These are phyloP conservation scores for Rhynchospora pubera DNA, from an alignment of 176 grass and related monocot genomes.

Conservation along the genomic window DNA sequence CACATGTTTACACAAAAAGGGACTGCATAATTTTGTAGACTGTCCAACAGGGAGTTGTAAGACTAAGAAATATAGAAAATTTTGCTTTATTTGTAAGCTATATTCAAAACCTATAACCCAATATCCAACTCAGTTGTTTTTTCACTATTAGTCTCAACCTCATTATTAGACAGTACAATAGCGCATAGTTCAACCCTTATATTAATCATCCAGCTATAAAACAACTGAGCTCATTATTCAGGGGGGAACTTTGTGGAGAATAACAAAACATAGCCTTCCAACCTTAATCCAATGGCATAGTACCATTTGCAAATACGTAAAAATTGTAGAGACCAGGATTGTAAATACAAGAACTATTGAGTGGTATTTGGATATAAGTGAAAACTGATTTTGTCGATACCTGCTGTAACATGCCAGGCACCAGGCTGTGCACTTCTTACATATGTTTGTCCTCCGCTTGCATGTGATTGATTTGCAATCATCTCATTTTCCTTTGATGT, in stretches of 20 bases:
- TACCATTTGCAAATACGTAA: background rate
- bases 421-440: constrained; percentile 43
- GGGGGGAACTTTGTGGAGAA: background rate
- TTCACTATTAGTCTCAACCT: background rate
- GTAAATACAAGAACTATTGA: background rate
- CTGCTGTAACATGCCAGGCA: constrained; percentile 61
- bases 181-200: background rate
- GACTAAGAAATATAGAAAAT: background rate
- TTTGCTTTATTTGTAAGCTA: background rate
- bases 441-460: constrained; percentile 47
- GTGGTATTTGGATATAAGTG: background rate
- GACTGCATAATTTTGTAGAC: background rate
- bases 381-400: too few species aligned
- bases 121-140: background rate
- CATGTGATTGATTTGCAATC: constrained; percentile 36
- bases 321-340: background rate
- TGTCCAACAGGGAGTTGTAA: background rate
- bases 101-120: background rate
- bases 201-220: background rate
- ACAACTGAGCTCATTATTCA: background rate
- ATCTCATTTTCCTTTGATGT: constrained; percentile 75
- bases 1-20: background rate
- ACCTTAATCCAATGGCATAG: background rate
- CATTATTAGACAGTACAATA: background rate
- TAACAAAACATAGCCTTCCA: background rate